A percentile compares a stretch with the other conserved stretches of the same genome.
These are phyloP conservation scores for Murraya paniculata DNA, from an alignment of 345 rosid species.

Conservation along the genomic window DNA sequence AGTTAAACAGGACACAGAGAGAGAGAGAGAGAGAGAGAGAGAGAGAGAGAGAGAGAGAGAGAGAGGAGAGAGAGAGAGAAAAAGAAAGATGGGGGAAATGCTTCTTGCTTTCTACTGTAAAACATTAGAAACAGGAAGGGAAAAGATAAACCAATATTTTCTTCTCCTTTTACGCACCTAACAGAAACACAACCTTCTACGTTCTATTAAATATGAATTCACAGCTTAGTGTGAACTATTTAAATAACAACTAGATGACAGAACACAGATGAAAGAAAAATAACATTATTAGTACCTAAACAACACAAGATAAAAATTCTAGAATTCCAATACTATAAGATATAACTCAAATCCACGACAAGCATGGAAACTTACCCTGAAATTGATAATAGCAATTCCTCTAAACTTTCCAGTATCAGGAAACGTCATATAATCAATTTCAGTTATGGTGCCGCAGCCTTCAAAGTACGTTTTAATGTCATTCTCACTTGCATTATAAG, in stretches of 20 bases:
- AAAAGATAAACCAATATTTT: not conserved
- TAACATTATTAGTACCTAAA: not conserved
- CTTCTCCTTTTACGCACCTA: not conserved
- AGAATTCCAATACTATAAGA: not conserved
- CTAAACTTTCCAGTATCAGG: conserved; percentile 85
- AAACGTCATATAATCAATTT: conserved; percentile 78
- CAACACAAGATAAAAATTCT: not conserved
- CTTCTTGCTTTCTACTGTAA: too few relatives aligned
- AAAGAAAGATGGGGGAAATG: too few relatives aligned
- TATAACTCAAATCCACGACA: not conserved
- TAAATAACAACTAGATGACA: not conserved
- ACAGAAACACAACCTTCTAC: not conserved
- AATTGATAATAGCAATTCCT: conserved; percentile 79
- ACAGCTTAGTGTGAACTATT: not conserved
- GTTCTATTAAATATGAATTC: not conserved
- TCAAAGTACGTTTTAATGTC: conserved; percentile 83
- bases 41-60: too few relatives aligned
- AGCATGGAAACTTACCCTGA: conserved; percentile 46
- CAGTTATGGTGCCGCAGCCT: conserved; percentile 73
- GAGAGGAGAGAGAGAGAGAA: not conserved
- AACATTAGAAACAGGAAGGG: too few relatives aligned
- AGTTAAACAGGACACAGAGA: not conserved
- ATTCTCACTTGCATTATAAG: conserved; percentile 75
- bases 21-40: not conserved
- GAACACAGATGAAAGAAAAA: not conserved